These are phyloP conservation scores for Epichloe amarillans DNA, from an alignment of 2,329 filamentous ascomycete species.

Conservation along the genomic window DNA sequence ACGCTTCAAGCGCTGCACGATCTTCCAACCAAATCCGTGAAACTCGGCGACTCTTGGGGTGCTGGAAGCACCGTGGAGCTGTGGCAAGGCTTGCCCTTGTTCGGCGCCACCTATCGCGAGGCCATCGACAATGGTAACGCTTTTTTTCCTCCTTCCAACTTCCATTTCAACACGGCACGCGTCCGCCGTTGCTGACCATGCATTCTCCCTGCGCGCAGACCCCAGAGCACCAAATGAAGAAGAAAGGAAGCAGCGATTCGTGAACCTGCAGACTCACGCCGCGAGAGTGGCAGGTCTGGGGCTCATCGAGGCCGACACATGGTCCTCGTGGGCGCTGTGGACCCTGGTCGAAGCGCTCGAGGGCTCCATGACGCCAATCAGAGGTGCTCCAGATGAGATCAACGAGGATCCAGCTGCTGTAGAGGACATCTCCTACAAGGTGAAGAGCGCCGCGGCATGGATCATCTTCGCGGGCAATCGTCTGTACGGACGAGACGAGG, in stretches of 20 bases:
- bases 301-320: constrained; percentile 1
- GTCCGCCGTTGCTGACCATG: neutral
- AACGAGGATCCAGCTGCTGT: constrained; percentile 6
- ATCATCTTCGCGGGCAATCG: constrained; percentile 4
- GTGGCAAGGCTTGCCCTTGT: constrained; percentile 4
- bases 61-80: constrained; percentile 1
- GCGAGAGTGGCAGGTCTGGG: constrained; percentile 5
- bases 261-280: constrained; percentile 6
- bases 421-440: constrained; percentile 3
- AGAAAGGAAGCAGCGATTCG: neutral
- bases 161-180: neutral
- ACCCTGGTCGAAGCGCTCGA: constrained; percentile 8
- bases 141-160: too few species aligned
- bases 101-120: constrained; percentile 4
- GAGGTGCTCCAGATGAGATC: constrained; percentile 7
- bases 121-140: constrained; percentile 1
- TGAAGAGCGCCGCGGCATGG: constrained; percentile 6
- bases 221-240: neutral
- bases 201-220: neutral
- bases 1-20: constrained; percentile 4
- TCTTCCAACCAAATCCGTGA: constrained; percentile 1
- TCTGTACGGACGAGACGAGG: constrained; percentile 8
- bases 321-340: constrained; percentile 6
- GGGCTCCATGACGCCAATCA: constrained; percentile 6
- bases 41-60: neutral